Percentiles rank a stretch among this genome's conserved stretches.
Evolutionary conservation across 1,284 basidiomycete genomes (phyloP).

Genomic region (Tranzscheliella williamsii): DNA sequence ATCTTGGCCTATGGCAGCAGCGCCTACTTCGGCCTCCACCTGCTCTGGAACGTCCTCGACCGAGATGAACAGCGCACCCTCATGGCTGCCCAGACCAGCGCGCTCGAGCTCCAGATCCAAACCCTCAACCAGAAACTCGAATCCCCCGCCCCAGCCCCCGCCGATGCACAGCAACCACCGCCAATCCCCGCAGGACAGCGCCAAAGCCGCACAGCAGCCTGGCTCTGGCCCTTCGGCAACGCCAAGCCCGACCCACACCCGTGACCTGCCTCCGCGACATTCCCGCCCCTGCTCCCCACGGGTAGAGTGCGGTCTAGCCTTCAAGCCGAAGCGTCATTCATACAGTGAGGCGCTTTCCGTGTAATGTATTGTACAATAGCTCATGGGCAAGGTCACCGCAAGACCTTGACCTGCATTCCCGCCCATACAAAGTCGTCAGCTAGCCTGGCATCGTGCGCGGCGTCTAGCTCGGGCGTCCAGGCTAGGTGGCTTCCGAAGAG

Average conservation of each 20-base stretch:
- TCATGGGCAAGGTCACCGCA: background rate
- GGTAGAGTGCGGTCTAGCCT: too few species aligned
- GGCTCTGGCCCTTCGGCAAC: too few species aligned
- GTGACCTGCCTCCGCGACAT: too few species aligned
- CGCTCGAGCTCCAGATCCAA: constrained; percentile 27
- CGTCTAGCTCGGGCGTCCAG: constrained; percentile 18
- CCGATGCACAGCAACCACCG: too few species aligned
- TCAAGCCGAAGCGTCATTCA: too few species aligned
- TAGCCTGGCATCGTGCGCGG: background rate
- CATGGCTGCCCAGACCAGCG: constrained; percentile 21
- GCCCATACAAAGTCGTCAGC: constrained; percentile 12
- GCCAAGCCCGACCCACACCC: too few species aligned
- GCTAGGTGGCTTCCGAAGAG: constrained; percentile 31
- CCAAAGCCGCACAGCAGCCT: too few species aligned
- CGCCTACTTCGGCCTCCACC: constrained; percentile 55
- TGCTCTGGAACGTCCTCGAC: constrained; percentile 50
- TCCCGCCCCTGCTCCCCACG: too few species aligned
- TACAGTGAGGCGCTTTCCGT: too few species aligned
- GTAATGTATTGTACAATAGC: background rate
- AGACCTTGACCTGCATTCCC: constrained; percentile 19
- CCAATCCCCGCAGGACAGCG: too few species aligned
- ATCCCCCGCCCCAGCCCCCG: too few species aligned
- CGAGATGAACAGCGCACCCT: constrained; percentile 37
- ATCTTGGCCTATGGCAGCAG: constrained; percentile 56
- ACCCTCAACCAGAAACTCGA: constrained; percentile 2